Percentiles rank a stretch among this genome's conserved stretches.
Evolutionary conservation across 768 basidiomycete species (phyloP).

Genomic region (Termitomyces sp.): DNA sequence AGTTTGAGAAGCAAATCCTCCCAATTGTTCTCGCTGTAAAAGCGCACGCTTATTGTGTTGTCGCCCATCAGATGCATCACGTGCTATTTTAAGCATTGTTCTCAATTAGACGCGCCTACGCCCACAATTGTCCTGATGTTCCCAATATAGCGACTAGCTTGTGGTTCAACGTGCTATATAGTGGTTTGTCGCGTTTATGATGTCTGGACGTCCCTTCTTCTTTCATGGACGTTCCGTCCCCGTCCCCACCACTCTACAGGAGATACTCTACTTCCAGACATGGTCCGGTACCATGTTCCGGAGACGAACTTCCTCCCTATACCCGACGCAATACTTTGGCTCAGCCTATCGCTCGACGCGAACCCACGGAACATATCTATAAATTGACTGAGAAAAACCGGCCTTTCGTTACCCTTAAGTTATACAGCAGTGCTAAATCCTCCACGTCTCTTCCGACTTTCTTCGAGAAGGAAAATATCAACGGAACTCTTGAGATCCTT

Average conservation of each 20-base stretch:
- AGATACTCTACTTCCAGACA: slow-evolving; percentile 40
- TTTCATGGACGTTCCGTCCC: slow-evolving; percentile 43
- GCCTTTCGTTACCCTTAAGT: slow-evolving; percentile 40
- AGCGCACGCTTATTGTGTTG: slow-evolving; percentile 2
- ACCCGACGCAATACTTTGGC: slow-evolving; percentile 41
- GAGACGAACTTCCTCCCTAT: slow-evolving; percentile 42
- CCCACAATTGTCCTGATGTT: slow-evolving; percentile 18
- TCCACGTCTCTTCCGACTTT: slow-evolving; percentile 46
- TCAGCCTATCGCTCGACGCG: slow-evolving; percentile 33
- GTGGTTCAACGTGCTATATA: slow-evolving; percentile 21
- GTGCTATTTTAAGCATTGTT: slow-evolving; percentile 11
- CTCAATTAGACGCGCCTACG: slow-evolving; percentile 6
- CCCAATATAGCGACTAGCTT: slow-evolving; percentile 21
- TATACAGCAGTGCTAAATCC: slow-evolving; percentile 49
- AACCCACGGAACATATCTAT: slow-evolving; percentile 46
- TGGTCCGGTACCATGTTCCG: slow-evolving; percentile 46
- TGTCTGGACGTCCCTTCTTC: slow-evolving; percentile 4
- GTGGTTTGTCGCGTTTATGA: not conserved
- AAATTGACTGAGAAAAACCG: slow-evolving; percentile 34
- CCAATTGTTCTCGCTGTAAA: slow-evolving; percentile 6
- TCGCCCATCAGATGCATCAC: slow-evolving; percentile 3
- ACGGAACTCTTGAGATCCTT: slow-evolving; percentile 38
- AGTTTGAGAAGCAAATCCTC: not conserved
- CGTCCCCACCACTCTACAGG: slow-evolving; percentile 47
- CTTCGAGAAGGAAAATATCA: slow-evolving; percentile 51